Conservation (phyloP, 192 early-diverging fungal species). For the Kappamyces sp. region DNA sequence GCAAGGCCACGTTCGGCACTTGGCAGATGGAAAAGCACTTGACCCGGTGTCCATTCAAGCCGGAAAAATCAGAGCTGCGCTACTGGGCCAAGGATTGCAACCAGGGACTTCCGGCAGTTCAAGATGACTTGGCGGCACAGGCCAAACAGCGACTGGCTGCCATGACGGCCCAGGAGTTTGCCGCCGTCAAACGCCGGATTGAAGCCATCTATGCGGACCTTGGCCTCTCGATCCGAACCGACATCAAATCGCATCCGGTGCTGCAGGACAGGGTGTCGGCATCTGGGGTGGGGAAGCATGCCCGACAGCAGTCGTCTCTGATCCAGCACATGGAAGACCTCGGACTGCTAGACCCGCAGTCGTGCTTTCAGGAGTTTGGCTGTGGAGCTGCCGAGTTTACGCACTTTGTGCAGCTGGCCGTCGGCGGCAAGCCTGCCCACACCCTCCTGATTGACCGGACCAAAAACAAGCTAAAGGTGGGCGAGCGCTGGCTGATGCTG, state of each 20-base stretch:
- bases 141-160: too few relatives aligned
- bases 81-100: too few relatives aligned
- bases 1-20: too few relatives aligned
- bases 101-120: too few relatives aligned
- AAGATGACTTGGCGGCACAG: too few relatives aligned
- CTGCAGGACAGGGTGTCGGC: constrained; percentile 19
- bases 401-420: constrained; percentile 37
- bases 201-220: too few relatives aligned
- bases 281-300: constrained; percentile 43
- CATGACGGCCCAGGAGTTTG: too few relatives aligned
- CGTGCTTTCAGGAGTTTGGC: constrained; percentile 77
- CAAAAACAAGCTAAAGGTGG: constrained; percentile 46
- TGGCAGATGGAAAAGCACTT: too few relatives aligned
- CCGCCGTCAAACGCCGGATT: too few relatives aligned
- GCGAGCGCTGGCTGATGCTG: neutral
- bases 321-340: constrained; percentile 65
- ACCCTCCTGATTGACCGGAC: constrained; percentile 74
- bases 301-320: constrained; percentile 69
- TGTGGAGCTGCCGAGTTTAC: constrained; percentile 47
- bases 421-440: constrained; percentile 30
- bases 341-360: constrained; percentile 46
- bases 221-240: too few relatives aligned
- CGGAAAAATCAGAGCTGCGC: too few relatives aligned
- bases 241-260: constrained; percentile 24
- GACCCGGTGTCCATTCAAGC: too few relatives aligned